Evolutionary conservation across 2,329 filamentous ascomycete genomes (phyloP), one percentile per base, ranked within the genome.

Genomic region (Aspergillus quadrilineatus): DNA sequence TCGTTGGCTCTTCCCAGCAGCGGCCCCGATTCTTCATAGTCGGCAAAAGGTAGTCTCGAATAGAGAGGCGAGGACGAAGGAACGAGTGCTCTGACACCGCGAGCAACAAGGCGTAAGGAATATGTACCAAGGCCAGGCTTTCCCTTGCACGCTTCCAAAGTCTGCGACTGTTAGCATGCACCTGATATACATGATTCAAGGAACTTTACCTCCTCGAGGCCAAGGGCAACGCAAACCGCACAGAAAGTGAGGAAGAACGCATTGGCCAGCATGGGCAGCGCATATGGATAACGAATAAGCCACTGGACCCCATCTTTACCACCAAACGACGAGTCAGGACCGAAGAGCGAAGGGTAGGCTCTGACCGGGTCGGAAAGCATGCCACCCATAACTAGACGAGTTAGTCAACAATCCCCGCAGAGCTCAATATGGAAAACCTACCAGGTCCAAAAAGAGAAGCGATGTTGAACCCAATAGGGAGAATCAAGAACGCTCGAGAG

Each of bases 381-480:
- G 46, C 88, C 88, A 48, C 88, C 87, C 73, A 87, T 77, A 45
- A 80, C 78, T 80, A 48, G n/a, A 53, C 15, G 9, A 7, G 42
- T 59, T 37, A 61, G 49, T 36, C 48, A 43, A 75, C 72, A 4
- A 65, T 72, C 1, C 78, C 4, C 60, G 3, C 75, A 75, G 1
- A 73, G 72, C 30, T 9, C 5, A 12, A 15, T 1, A 34, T n/a
- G 15, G 41, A 3, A 1, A 32, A 66, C 72, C 63, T 52, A 75
- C 73, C 71, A 39, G 75, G 75, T 30, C 75, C 75, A 53, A 84
- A 76, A 55, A 85, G 80, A 46, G 83, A 78, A 8, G 83, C 84
- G 22, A 85, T 76, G 63, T 89, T 89, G 71, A 89, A 87, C 4
- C 85, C 86, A 77, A 90, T 85, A 0, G 83, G 82, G 49, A 86